Conservation (phyloP, 805 yeast genomes). For the Candida ficus region DNA sequence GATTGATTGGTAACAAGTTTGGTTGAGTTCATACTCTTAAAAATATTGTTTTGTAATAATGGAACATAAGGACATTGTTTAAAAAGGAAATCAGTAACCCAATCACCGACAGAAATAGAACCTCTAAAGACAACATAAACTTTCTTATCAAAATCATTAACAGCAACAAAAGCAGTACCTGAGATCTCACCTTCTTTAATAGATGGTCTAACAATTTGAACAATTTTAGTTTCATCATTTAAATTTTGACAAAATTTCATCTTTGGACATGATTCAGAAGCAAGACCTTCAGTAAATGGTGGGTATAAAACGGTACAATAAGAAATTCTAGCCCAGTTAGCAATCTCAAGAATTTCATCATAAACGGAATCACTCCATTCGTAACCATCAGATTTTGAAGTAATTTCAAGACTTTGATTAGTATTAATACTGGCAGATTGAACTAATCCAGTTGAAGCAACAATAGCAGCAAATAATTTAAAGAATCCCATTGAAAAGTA, state of each 20-base stretch:
- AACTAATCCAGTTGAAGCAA: too few relatives aligned
- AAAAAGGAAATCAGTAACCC: constrained; percentile 53
- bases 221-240: constrained; percentile 1
- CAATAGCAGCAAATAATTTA: too few relatives aligned
- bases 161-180: constrained; percentile 52
- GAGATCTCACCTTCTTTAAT: constrained; percentile 31
- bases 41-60: constrained; percentile 12
- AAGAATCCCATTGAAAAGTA: too few relatives aligned
- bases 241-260: constrained; percentile 12
- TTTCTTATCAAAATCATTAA: constrained; percentile 39
- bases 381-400: not conserved
- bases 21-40: not conserved
- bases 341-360: constrained; percentile 1
- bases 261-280: constrained; percentile 8
- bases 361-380: constrained; percentile 2
- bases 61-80: constrained; percentile 45
- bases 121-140: constrained; percentile 59
- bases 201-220: constrained; percentile 12
- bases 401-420: not conserved
- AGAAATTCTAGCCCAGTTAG: constrained; percentile 9
- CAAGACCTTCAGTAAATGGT: constrained; percentile 2
- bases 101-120: constrained; percentile 54
- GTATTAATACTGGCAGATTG: too few relatives aligned
- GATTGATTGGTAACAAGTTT: too few relatives aligned
- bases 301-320: constrained; percentile 9